Base-by-base conservation (phyloP, 1,284 basidiomycete genomes). In the Moesziomyces parantarcticus region DNA sequence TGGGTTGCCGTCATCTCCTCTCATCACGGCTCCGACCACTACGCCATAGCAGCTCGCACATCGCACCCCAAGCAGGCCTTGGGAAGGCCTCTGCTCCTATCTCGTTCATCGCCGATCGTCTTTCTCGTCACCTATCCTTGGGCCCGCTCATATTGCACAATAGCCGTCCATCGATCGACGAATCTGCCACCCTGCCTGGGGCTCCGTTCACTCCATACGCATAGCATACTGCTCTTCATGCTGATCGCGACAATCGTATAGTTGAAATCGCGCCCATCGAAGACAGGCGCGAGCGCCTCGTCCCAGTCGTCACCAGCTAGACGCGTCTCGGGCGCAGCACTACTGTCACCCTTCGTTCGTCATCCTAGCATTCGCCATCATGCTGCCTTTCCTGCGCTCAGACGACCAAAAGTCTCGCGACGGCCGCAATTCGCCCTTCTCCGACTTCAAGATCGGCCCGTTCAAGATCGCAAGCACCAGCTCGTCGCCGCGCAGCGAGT, bases 391-490 rank as follows among this genome's bases (percentile, higher is more conserved):
- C 9, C 39, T 65, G 39, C 20, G 40, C 22, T 46, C 62, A 5
- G 42, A 41, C 39, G 61, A 55, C 50, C 47, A 54, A 25, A 65
- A 58, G 47, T 50, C 53, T 5, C 58, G 67, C 20, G 47, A 54
- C 11, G 53, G 57, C 36, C 65, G 47, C 36, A 36, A 46, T 6
- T 22, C 52, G 3, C 62, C 68, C 16, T 43, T 64, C 48, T 50
- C 36, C 46, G 68, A 71, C 58, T 62, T 61, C 54, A 62, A 61
- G 42, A 32, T 71, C 23, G 58, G 61, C 5, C 62, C 62, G 0
- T 72, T 72, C 59, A 66, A 41, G 34, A 18, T 58, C 20, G 63
- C 54, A 48, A 66, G 69, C 56, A 50, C 47, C 34, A 66, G 58
- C 50, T 58, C 32, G 56, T 55, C 62, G 11, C 69, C 69, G 26